phyloP scores from a whole-genome alignment of 1,284 basidiomycete species.

The Sanghuangporus sanghuang region DNA sequence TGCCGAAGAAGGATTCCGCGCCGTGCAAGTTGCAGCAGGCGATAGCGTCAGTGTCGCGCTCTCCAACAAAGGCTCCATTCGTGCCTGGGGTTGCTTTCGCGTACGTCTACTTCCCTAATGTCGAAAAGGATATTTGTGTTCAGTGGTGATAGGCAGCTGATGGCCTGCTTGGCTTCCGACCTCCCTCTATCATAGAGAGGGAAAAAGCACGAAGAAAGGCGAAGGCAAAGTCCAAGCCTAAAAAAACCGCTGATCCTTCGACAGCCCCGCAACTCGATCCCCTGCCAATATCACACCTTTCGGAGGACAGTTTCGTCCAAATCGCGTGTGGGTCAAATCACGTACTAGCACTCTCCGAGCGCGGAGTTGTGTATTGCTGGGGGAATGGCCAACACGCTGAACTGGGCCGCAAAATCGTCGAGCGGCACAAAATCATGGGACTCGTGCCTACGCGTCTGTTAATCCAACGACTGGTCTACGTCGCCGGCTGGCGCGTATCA shows the following conservation, averaged over 20 bases:
- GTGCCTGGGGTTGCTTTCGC: conserved; percentile 55
- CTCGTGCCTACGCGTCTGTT: conserved; percentile 44
- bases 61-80: conserved; percentile 42
- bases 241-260: conserved; percentile 20
- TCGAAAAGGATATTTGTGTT: conserved; percentile 27
- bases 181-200: conserved; percentile 27
- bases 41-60: conserved; percentile 47
- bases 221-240: not conserved
- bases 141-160: conserved; percentile 42
- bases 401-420: conserved; percentile 46
- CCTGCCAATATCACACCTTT: conserved; percentile 33
- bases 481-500: conserved; percentile 51
- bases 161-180: conserved; percentile 35
- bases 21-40: conserved; percentile 46
- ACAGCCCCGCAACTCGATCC: conserved; percentile 34
- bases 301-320: conserved; percentile 32
- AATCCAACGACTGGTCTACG: conserved; percentile 44
- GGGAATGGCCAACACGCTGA: conserved; percentile 54
- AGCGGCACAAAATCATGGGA: conserved; percentile 46
- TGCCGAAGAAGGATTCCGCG: conserved; percentile 40
- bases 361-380: conserved; percentile 51
- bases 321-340: conserved; percentile 54
- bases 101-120: conserved; percentile 29
- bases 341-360: conserved; percentile 48
- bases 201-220: not conserved